A percentile compares a stretch with the other conserved stretches of the same genome.
Evolutionary conservation across 441 rosid species (phyloP).

Genomic region (Isatis lusitanica): DNA sequence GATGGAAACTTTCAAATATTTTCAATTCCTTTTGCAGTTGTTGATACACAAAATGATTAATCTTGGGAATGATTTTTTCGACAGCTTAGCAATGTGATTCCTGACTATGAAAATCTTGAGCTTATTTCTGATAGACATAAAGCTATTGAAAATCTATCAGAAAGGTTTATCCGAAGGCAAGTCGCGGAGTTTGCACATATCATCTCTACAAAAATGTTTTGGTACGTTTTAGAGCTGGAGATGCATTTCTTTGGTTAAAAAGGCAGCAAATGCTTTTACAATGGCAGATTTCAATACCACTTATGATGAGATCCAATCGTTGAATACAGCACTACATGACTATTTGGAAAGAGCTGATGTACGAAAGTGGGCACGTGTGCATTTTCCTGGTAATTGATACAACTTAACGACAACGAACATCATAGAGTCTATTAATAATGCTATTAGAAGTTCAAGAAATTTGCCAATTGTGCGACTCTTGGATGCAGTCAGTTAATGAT

Average conservation of each 20-base stretch:
- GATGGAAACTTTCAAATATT: no score
- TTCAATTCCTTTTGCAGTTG: no score
- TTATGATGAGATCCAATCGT: background rate
- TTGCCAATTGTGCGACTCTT: background rate
- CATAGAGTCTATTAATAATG: background rate
- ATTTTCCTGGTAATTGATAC: background rate
- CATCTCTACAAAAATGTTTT: background rate
- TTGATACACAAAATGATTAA: background rate
- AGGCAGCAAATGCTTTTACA: background rate
- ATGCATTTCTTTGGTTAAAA: background rate
- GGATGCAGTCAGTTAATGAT: background rate
- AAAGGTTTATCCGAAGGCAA: background rate
- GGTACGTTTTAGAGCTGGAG: background rate
- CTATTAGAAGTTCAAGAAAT: background rate
- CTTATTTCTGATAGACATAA: no score
- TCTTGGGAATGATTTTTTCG: background rate
- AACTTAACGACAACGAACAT: background rate
- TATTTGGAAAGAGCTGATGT: background rate
- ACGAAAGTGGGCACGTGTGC: background rate
- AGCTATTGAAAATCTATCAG: background rate
- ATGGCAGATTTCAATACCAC: background rate
- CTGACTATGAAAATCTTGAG: background rate
- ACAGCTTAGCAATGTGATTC: background rate
- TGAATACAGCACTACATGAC: background rate
- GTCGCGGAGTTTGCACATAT: background rate